phyloP scores from a whole-genome alignment of 1,139 yeast species.

The Taphrina populina region DNA sequence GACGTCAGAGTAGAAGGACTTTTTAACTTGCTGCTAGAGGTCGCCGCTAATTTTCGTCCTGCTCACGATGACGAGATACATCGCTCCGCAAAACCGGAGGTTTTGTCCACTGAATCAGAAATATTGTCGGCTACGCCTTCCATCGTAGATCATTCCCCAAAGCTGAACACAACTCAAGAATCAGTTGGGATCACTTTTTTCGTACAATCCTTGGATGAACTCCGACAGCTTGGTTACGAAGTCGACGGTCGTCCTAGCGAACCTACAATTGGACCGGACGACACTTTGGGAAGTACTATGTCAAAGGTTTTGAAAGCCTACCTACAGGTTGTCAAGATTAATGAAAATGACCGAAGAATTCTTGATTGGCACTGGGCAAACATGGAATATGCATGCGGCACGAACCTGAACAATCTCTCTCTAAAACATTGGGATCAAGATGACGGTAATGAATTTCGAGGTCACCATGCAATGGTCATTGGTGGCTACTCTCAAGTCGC shows the following conservation, averaged over 20 bases:
- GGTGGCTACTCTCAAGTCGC: slow-evolving; percentile 47
- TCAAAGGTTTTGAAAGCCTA: slow-evolving; percentile 45
- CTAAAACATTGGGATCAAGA: slow-evolving; percentile 50
- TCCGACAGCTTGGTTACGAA: slow-evolving; percentile 9
- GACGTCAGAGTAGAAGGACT: slow-evolving; percentile 46
- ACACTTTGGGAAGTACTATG: slow-evolving; percentile 47
- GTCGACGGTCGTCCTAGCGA: too few species aligned
- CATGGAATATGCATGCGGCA: slow-evolving; percentile 48
- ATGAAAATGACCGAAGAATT: slow-evolving; percentile 45
- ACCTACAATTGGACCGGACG: background rate
- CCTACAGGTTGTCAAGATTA: slow-evolving; percentile 44
- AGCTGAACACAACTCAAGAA: too few species aligned
- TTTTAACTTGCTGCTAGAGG: slow-evolving; percentile 47
- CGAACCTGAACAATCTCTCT: slow-evolving; percentile 46
- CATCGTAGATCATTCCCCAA: too few species aligned
- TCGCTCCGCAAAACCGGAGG: background rate
- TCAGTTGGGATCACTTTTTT: too few species aligned
- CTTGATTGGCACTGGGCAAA: slow-evolving; percentile 50
- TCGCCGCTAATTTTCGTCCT: slow-evolving; percentile 44
- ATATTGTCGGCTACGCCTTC: too few species aligned
- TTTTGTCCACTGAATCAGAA: background rate
- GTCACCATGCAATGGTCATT: slow-evolving; percentile 47
- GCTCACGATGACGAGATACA: slow-evolving; percentile 27
- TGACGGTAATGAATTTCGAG: slow-evolving; percentile 48
- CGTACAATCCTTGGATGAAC: slow-evolving; percentile 11